Percentiles rank a stretch among this genome's conserved stretches.
Conservation (phyloP, 768 basidiomycete genomes). For the Macrolepiota albuminosa region DNA sequence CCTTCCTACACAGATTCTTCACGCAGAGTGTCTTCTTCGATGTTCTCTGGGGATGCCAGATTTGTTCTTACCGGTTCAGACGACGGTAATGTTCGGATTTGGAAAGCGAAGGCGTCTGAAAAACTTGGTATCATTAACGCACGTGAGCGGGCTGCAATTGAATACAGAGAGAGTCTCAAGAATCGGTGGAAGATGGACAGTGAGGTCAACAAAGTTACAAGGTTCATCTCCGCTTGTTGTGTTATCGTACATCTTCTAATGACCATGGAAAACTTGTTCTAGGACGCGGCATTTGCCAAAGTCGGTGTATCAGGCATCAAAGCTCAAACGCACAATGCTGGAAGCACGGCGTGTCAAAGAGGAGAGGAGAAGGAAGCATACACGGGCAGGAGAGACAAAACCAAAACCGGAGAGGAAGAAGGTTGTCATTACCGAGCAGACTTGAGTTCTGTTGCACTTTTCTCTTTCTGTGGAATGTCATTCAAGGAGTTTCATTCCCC, state of each 20-base stretch:
- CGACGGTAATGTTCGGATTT: conserved; percentile 91
- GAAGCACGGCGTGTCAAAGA: conserved; percentile 89
- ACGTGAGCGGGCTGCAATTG: conserved; percentile 85
- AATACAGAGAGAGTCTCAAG: conserved; percentile 86
- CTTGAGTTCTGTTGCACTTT: conserved; percentile 22
- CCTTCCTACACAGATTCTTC: not conserved
- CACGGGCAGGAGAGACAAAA: conserved; percentile 78
- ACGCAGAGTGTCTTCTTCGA: conserved; percentile 76
- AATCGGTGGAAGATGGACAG: conserved; percentile 85
- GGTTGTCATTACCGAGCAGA: conserved; percentile 77
- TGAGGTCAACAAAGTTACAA: conserved; percentile 74
- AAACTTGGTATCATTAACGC: conserved; percentile 89
- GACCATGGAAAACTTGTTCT: conserved; percentile 2
- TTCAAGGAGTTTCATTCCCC: not conserved
- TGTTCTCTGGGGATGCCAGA: conserved; percentile 86
- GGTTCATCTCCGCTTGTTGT: conserved; percentile 42
- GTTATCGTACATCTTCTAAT: conserved; percentile 2
- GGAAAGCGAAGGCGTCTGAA: conserved; percentile 92
- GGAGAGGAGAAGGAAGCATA: conserved; percentile 86
- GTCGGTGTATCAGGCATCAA: conserved; percentile 81
- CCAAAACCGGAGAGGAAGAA: conserved; percentile 92
- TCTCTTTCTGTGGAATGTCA: not conserved
- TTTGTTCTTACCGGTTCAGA: conserved; percentile 91
- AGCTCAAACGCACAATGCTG: conserved; percentile 91
- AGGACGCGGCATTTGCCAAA: conserved; percentile 85